These are phyloP conservation scores for Hirsutella minnesotensis DNA, from an alignment of 2,329 filamentous ascomycete species.

Conservation along the genomic window DNA sequence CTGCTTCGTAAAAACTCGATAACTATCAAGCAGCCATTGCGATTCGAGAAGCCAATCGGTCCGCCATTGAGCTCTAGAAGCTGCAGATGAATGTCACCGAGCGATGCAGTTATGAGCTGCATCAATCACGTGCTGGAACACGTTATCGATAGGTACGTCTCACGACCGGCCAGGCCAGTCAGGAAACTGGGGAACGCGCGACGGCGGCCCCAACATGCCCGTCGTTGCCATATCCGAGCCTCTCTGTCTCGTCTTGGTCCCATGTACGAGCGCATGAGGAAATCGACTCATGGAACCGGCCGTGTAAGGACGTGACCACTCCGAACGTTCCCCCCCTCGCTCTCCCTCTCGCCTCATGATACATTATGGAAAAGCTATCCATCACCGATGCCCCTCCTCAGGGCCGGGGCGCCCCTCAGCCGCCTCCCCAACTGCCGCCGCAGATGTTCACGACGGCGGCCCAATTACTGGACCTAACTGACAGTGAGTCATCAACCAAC, in stretches of 20 bases:
- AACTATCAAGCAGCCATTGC: no score
- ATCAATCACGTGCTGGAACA: no score
- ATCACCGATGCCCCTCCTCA: constrained; percentile 31
- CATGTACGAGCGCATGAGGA: constrained; percentile 1
- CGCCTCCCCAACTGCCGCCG: constrained; percentile 58
- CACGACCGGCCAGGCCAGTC: no score
- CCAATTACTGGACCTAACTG: constrained; percentile 88
- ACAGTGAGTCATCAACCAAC: constrained; percentile 56
- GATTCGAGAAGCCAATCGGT: no score
- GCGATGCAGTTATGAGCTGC: no score
- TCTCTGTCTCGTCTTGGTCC: background rate
- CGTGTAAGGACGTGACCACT: background rate
- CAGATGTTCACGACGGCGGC: constrained; percentile 99
- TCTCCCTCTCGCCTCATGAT: constrained; percentile 12
- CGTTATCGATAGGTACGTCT: no score
- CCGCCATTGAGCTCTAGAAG: no score
- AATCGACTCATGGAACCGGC: constrained; percentile 3
- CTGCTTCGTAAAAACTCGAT: no score
- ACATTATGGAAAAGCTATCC: constrained; percentile 40
- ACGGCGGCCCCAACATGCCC: background rate
- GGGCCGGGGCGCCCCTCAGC: constrained; percentile 25
- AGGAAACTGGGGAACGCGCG: background rate
- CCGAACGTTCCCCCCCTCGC: no score
- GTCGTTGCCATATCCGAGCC: background rate
- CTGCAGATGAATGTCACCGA: no score